Evolutionary conservation across 352 stramenopile species (phyloP).

Genomic region (Globisporangium abappressorium): DNA sequence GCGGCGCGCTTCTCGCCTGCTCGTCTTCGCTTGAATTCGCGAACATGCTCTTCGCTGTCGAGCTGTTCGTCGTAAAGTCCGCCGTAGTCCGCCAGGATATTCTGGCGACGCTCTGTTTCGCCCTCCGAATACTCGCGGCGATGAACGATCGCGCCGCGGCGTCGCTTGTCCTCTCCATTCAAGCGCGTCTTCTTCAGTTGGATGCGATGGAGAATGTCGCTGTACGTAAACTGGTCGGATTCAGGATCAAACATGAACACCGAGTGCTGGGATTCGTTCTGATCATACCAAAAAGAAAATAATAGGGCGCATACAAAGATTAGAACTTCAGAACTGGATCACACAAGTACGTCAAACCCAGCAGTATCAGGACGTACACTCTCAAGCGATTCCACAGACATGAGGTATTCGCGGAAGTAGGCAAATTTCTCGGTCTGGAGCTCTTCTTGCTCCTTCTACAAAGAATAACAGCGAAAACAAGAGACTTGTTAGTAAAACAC

Average conservation of each 20-base stretch:
- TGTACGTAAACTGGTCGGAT: slow-evolving; percentile 77
- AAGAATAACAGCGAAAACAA: not conserved
- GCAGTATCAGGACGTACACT: slow-evolving; percentile 40
- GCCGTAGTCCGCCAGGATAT: slow-evolving; percentile 61
- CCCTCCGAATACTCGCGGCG: slow-evolving; percentile 70
- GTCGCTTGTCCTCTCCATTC: slow-evolving; percentile 74
- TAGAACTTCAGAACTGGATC: not conserved
- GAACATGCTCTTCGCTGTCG: slow-evolving; percentile 61
- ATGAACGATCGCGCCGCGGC: slow-evolving; percentile 70
- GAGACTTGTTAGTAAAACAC: not conserved
- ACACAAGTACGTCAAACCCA: not conserved
- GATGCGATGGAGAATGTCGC: slow-evolving; percentile 69
- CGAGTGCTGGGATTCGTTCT: slow-evolving; percentile 66
- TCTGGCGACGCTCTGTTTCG: slow-evolving; percentile 54
- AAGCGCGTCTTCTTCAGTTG: slow-evolving; percentile 83
- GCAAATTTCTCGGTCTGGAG: slow-evolving; percentile 65
- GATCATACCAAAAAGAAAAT: slow-evolving; percentile 1
- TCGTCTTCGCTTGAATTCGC: slow-evolving; percentile 61
- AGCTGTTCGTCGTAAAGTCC: slow-evolving; percentile 65
- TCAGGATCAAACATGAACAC: slow-evolving; percentile 80
- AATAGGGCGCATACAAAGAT: not conserved
- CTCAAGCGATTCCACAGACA: slow-evolving; percentile 66
- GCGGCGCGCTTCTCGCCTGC: slow-evolving; percentile 19
- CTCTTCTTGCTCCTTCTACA: slow-evolving; percentile 47
- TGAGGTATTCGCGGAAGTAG: slow-evolving; percentile 80